Evolutionary conservation across 192 early-diverging fungal genomes (phyloP).

Genomic region (Thamnidium elegans): DNA sequence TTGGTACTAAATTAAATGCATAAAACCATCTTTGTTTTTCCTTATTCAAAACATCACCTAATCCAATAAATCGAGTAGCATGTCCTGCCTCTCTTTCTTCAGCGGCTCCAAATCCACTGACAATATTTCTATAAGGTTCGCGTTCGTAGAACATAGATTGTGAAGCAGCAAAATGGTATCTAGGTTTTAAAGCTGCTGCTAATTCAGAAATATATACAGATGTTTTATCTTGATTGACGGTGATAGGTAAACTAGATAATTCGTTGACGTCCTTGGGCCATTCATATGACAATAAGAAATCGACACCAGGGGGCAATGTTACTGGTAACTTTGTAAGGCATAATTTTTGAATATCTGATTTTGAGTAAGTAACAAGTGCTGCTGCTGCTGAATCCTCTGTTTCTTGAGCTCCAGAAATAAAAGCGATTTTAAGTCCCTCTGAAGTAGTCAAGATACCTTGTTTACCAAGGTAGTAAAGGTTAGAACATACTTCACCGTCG

Average conservation of each 20-base stretch:
- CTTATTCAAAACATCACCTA: slow-evolving; percentile 62
- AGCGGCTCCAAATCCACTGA: slow-evolving; percentile 24
- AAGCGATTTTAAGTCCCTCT: slow-evolving; percentile 63
- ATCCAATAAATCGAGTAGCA: slow-evolving; percentile 82
- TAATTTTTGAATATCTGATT: slow-evolving; percentile 33
- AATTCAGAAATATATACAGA: slow-evolving; percentile 41
- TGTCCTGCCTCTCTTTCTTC: slow-evolving; percentile 41
- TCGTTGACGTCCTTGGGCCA: slow-evolving; percentile 65
- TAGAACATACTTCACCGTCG: slow-evolving; percentile 73
- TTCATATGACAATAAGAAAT: slow-evolving; percentile 82
- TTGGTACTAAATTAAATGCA: slow-evolving; percentile 80
- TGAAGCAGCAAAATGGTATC: slow-evolving; percentile 84
- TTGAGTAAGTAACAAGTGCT: slow-evolving; percentile 26
- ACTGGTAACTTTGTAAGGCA: slow-evolving; percentile 34
- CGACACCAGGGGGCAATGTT: slow-evolving; percentile 48
- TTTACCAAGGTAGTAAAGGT: slow-evolving; percentile 69
- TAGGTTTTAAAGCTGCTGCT: slow-evolving; percentile 59
- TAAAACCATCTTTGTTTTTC: slow-evolving; percentile 88
- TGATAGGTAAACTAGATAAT: slow-evolving; percentile 6
- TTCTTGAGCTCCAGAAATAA: slow-evolving; percentile 47
- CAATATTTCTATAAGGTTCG: slow-evolving; percentile 71
- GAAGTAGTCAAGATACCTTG: slow-evolving; percentile 56
- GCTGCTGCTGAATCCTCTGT: slow-evolving; percentile 5
- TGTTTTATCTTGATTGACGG: background rate
- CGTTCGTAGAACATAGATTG: slow-evolving; percentile 78